Percentiles rank a stretch among this genome's conserved stretches.
Evolutionary conservation across 345 rosid genomes (phyloP).

Genomic region (Eutrema yunnanense): DNA sequence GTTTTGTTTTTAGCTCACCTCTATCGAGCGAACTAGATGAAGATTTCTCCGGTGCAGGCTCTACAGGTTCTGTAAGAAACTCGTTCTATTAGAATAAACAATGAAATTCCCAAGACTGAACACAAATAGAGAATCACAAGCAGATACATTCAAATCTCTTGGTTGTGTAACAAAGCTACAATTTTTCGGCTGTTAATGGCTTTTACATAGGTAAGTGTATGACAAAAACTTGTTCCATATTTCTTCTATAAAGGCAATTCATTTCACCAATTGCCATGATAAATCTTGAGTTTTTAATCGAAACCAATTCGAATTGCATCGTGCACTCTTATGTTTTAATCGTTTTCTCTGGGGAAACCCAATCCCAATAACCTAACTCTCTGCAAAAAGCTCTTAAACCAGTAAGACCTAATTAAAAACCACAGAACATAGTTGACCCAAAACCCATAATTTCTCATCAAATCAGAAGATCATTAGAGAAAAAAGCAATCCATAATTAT

Average conservation of each 20-base stretch:
- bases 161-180: background rate
- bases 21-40: conserved; percentile 66
- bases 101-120: background rate
- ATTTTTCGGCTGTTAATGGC: background rate
- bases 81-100: conserved; percentile 2
- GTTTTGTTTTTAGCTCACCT: conserved; percentile 37
- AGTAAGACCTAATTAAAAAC: background rate
- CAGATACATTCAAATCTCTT: background rate
- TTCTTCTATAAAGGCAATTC: background rate
- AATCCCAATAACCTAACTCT: background rate
- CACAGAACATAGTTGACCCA: no score
- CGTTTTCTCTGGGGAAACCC: background rate
- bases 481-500: background rate
- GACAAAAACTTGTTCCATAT: background rate
- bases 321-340: background rate
- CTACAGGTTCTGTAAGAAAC: conserved; percentile 49
- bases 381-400: background rate
- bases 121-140: background rate
- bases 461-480: background rate
- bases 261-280: background rate
- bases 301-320: background rate
- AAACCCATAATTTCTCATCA: background rate
- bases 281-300: background rate
- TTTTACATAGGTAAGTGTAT: background rate
- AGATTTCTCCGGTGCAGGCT: conserved; percentile 40